phyloP scores from a whole-genome alignment of 768 basidiomycete genomes.

The Phylloporus sp. region DNA sequence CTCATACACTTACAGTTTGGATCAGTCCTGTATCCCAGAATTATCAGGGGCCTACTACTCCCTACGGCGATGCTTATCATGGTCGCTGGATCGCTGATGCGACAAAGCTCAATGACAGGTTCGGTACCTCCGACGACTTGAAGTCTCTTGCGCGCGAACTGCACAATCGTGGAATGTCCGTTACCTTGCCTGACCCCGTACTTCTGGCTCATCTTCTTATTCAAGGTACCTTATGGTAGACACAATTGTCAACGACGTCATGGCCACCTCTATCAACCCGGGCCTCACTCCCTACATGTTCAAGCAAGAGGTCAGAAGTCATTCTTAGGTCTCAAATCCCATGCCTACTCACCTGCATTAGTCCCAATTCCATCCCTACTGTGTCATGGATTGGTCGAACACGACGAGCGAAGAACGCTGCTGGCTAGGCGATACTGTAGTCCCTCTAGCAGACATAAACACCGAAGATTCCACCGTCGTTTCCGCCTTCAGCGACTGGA shows the following conservation, averaged over 20 bases:
- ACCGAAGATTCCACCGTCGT: conserved; percentile 65
- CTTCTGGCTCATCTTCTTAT: background rate
- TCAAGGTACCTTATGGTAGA: conserved; percentile 79
- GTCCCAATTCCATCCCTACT: background rate
- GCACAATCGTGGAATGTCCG: background rate
- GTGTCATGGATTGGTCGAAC: conserved; percentile 50
- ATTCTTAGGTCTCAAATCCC: background rate
- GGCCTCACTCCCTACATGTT: conserved; percentile 63
- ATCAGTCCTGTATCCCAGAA: background rate
- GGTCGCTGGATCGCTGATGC: background rate
- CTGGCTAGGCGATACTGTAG: conserved; percentile 77
- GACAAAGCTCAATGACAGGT: background rate
- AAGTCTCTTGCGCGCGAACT: background rate
- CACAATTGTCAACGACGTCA: conserved; percentile 83
- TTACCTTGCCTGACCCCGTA: no score
- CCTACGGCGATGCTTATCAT: background rate
- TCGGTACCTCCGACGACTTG: background rate
- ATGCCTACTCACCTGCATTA: background rate
- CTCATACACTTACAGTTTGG: background rate
- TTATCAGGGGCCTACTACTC: background rate
- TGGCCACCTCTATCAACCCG: conserved; percentile 59
- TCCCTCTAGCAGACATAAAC: conserved; percentile 77
- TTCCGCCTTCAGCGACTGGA: conserved; percentile 24
- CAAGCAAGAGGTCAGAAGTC: background rate
- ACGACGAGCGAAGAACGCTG: conserved; percentile 68